A percentile compares a stretch with the other conserved stretches of the same genome.
Conservation (phyloP, 1,139 yeast genomes). For the Lodderomyces theae region DNA sequence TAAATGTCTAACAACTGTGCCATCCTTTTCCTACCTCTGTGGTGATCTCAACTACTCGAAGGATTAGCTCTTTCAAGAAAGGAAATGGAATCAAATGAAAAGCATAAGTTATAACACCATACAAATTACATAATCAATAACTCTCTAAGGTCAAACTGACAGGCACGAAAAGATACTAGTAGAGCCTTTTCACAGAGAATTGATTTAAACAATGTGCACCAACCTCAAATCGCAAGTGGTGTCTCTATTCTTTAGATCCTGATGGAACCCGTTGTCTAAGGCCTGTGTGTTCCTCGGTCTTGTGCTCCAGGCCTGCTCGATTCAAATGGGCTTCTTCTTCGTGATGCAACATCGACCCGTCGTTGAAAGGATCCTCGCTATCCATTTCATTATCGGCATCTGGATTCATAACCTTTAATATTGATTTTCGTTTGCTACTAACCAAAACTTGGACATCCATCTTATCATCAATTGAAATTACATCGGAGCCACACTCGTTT, state of each 20-base stretch:
- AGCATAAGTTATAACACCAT: background rate
- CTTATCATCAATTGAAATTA: conserved; percentile 37
- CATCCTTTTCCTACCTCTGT: no score
- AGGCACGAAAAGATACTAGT: no score
- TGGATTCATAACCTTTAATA: conserved; percentile 65
- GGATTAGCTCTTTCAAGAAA: no score
- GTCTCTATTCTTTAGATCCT: conserved; percentile 12
- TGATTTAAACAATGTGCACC: no score
- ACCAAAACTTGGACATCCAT: conserved; percentile 75
- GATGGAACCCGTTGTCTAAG: conserved; percentile 34
- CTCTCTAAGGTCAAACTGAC: no score
- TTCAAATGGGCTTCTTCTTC: background rate
- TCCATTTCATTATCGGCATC: conserved; percentile 21
- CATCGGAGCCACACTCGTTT: conserved; percentile 15
- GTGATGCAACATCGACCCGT: background rate
- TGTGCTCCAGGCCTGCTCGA: conserved; percentile 5
- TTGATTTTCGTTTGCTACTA: conserved; percentile 64
- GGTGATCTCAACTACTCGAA: no score
- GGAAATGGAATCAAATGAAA: no score
- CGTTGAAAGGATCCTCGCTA: background rate
- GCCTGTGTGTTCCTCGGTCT: conserved; percentile 7
- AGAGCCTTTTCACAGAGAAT: background rate
- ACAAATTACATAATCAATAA: background rate
- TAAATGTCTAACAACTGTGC: no score
- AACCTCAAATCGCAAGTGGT: no score